Evolutionary conservation across 1,139 yeast genomes (phyloP).

Genomic region (Suhomyces terraborum): DNA sequence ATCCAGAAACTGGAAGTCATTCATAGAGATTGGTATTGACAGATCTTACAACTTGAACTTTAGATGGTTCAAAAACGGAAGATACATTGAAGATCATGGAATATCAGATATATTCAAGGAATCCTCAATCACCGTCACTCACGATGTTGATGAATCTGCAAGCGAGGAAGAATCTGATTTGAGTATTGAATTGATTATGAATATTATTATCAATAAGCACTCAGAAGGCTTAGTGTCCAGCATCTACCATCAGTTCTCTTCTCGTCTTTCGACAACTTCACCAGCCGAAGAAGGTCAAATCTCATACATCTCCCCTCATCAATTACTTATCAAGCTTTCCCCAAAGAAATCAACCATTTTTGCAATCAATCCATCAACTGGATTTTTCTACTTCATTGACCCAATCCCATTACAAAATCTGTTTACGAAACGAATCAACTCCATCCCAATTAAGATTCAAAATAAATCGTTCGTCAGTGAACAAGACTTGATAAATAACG

Average conservation of each 20-base stretch:
- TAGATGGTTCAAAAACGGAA: constrained; percentile 70
- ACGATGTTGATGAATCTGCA: constrained; percentile 14
- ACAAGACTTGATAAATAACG: constrained; percentile 32
- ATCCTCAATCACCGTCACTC: not conserved
- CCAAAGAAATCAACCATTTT: constrained; percentile 39
- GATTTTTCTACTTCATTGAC: constrained; percentile 45
- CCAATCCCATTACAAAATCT: constrained; percentile 45
- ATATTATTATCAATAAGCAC: constrained; percentile 40
- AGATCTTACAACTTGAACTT: constrained; percentile 52
- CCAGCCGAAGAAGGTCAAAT: constrained; percentile 8
- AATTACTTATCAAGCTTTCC: constrained; percentile 38
- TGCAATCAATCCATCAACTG: constrained; percentile 50
- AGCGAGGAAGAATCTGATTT: constrained; percentile 30
- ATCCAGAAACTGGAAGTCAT: constrained; percentile 44
- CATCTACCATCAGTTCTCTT: constrained; percentile 20
- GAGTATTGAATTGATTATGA: constrained; percentile 39
- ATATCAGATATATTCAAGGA: constrained; percentile 18
- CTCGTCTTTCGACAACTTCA: not conserved
- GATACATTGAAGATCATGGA: constrained; percentile 27
- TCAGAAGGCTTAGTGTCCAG: constrained; percentile 35
- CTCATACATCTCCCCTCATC: constrained; percentile 37
- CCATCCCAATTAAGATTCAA: constrained; percentile 23
- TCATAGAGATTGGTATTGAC: constrained; percentile 67
- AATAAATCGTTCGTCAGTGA: constrained; percentile 31
- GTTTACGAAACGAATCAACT: constrained; percentile 38